phyloP scores from a whole-genome alignment of 805 yeast species.

The Maudiozyma saulgeensis region DNA sequence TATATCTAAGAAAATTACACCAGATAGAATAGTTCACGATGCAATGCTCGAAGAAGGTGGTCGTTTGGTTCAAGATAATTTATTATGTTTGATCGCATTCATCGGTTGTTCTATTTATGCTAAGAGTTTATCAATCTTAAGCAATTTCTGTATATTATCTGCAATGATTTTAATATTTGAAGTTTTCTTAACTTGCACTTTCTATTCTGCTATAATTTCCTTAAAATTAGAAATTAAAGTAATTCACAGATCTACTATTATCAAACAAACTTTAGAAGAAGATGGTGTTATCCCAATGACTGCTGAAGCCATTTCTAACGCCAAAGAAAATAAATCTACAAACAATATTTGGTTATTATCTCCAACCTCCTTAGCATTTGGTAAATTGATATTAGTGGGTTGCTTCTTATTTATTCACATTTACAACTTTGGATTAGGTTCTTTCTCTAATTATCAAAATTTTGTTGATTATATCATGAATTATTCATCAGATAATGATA shows the following conservation, averaged over 20 bases:
- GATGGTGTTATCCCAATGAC: conserved; percentile 75
- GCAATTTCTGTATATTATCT: conserved; percentile 70
- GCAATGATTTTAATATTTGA: conserved; percentile 65
- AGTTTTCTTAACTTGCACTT: conserved; percentile 63
- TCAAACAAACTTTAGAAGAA: conserved; percentile 78
- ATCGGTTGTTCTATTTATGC: conserved; percentile 55
- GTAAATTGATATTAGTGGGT: conserved; percentile 51
- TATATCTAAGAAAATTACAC: conserved; percentile 24
- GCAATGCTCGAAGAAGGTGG: conserved; percentile 32
- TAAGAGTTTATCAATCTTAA: conserved; percentile 59
- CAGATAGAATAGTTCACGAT: conserved; percentile 25
- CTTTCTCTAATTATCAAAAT: conserved; percentile 28
- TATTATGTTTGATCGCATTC: conserved; percentile 63
- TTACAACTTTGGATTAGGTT: conserved; percentile 60
- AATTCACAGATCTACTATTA: conserved; percentile 70
- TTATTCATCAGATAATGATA: conserved; percentile 20
- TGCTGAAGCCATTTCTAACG: conserved; percentile 57
- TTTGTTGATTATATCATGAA: conserved; percentile 16
- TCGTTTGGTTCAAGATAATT: conserved; percentile 55
- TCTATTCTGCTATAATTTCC: conserved; percentile 73
- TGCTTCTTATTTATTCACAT: conserved; percentile 55
- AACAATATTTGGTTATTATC: conserved; percentile 22
- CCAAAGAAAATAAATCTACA: conserved; percentile 15
- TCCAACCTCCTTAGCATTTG: conserved; percentile 39
- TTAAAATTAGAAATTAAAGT: conserved; percentile 81